Base-by-base conservation (phyloP, 192 early-diverging fungal genomes). In the Haplosporangium gracile region DNA sequence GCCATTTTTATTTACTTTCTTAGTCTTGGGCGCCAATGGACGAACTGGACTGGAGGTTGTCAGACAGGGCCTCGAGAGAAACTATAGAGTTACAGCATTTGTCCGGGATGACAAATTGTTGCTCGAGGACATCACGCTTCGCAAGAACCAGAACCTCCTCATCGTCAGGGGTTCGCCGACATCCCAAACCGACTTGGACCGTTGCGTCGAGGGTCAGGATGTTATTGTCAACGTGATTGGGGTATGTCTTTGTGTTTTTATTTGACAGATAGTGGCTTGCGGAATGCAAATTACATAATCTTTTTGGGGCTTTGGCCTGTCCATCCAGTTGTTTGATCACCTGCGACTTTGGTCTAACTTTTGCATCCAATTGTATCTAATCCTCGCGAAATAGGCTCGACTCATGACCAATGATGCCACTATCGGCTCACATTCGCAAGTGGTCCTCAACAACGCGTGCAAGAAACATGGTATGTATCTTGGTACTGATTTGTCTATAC, bases 161-260 rank as follows among this genome's bases (percentile, higher is more conserved):
- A 87, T 89, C 36, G 78, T 83, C 40, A 45, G 82, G 5, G 88
- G 88, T 1, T 89, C 84, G 0, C 79, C 85, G 0, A 81, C 82
- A 47, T 83, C 84, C 6, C 81, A 81, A 22, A 65, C 65, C 9
- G 88, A 89, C 68, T 47, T 89, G 2, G 88, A 89, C 36, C 70
- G 85, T 18, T 85, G 84, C 40, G 77, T 89, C 16, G 88, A 89
- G 68, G 82, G 79, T 2, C 83, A 89, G 16, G 88, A 89, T 83
- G 88, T 83, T 10, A 79, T 89, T 20, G 80, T 89, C 43, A 89
- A 89, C 69, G 78, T 85, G 57, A 78, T 89, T 76, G 81, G 83
- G 63, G 84, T 83, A 77, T 69, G 74, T 72, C 1, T 2, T 34
- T 77, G 63, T 57, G 13, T 55, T 70, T 75, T 32, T 38, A 70